These are phyloP conservation scores for Saccharomyces kudriavzevii DNA, from an alignment of 805 yeast genomes.

Conservation along the genomic window DNA sequence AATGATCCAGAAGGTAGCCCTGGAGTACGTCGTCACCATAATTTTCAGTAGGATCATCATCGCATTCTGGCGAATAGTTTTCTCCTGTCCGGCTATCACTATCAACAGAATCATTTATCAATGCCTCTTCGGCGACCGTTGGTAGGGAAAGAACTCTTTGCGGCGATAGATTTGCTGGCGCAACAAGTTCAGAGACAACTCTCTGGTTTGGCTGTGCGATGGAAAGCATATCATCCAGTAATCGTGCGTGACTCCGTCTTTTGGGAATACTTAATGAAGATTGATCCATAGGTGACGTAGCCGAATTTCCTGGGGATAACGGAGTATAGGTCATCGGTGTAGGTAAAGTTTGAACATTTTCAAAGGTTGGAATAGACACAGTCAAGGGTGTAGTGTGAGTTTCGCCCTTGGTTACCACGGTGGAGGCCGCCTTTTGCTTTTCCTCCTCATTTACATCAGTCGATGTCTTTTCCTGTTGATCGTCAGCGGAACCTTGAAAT, in stretches of 20 bases:
- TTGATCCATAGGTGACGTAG: conserved; percentile 14
- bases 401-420: neutral
- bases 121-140: conserved; percentile 14
- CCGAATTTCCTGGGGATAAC: conserved; percentile 9
- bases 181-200: conserved; percentile 22
- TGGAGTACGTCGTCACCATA: conserved; percentile 10
- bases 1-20: conserved; percentile 14
- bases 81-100: neutral
- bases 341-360: conserved; percentile 21
- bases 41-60: conserved; percentile 2
- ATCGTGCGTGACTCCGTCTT: conserved; percentile 5
- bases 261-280: conserved; percentile 11
- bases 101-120: neutral
- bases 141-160: conserved; percentile 25
- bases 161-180: conserved; percentile 11
- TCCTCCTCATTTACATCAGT: neutral
- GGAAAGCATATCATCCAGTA: neutral
- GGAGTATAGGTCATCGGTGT: conserved; percentile 29
- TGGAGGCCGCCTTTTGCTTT: neutral
- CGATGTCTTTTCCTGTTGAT: neutral
- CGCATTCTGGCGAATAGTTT: neutral
- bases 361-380: conserved; percentile 18
- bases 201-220: conserved; percentile 9
- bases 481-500: neutral
- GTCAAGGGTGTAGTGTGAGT: conserved; percentile 16